Evolutionary conservation across 169 alveolate species (phyloP).

Genomic region (Cryptosporidium ryanae): DNA sequence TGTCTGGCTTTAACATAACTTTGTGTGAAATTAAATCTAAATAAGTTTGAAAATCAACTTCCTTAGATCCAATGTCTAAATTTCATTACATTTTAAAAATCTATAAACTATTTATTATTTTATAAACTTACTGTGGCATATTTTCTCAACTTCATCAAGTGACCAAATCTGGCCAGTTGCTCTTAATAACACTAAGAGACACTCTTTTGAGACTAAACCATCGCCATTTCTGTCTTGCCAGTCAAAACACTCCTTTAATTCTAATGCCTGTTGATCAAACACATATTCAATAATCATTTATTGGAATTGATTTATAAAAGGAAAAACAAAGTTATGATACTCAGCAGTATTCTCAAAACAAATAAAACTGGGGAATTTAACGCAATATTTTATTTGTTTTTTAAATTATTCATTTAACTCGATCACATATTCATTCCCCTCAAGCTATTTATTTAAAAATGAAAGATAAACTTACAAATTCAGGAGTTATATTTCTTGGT

Average conservation of each 20-base stretch:
- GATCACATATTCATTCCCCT: too few relatives aligned
- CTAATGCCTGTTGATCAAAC: constrained; percentile 13
- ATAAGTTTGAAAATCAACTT: constrained; percentile 53
- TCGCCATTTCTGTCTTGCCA: constrained; percentile 72
- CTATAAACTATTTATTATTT: background rate
- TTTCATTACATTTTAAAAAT: background rate
- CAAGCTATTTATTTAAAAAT: background rate
- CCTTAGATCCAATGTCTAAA: constrained; percentile 50
- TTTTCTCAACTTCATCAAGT: constrained; percentile 45
- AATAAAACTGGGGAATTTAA: too few relatives aligned
- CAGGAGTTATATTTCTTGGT: constrained; percentile 55
- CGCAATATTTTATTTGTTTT: too few relatives aligned
- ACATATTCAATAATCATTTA: too few relatives aligned
- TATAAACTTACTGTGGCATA: constrained; percentile 49
- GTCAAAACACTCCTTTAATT: constrained; percentile 64
- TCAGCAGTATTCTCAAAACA: background rate
- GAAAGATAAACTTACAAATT: constrained; percentile 41
- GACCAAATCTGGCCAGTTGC: constrained; percentile 71
- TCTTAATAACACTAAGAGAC: constrained; percentile 31
- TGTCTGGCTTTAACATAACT: constrained; percentile 49
- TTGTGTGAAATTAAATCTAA: constrained; percentile 46
- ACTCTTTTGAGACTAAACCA: constrained; percentile 54
- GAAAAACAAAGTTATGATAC: background rate
- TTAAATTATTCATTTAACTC: too few relatives aligned
- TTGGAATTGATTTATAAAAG: too few relatives aligned